phyloP scores from a whole-genome alignment of 805 yeast species.

The Jamesozyma jinghongensis region DNA sequence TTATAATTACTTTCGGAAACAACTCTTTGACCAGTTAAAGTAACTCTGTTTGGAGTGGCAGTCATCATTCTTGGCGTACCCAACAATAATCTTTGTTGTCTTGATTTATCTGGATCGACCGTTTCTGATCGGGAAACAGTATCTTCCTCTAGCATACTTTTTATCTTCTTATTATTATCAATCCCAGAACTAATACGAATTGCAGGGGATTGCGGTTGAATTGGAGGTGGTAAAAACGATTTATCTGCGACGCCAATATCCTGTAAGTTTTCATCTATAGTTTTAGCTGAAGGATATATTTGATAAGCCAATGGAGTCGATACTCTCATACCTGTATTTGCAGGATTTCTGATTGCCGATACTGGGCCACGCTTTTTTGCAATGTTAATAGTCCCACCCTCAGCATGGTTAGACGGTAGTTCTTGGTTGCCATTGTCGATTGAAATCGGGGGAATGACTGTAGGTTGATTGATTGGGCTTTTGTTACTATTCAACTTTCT shows the following conservation, averaged over 20 bases:
- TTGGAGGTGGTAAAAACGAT: constrained; percentile 28
- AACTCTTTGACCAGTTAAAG: constrained; percentile 8
- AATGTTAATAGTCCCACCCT: constrained; percentile 7
- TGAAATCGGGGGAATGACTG: constrained; percentile 2
- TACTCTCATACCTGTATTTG: constrained; percentile 15
- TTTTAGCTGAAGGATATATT: constrained; percentile 19
- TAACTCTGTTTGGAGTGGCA: constrained; percentile 18
- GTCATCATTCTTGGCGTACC: constrained; percentile 23
- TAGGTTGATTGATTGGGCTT: constrained; percentile 4
- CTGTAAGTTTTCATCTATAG: constrained; percentile 13
- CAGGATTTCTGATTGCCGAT: constrained; percentile 2
- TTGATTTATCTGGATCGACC: constrained; percentile 28
- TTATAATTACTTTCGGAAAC: constrained; percentile 10
- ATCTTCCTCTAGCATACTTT: constrained; percentile 21
- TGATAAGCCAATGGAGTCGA: constrained; percentile 33
- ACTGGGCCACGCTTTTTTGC: constrained; percentile 8
- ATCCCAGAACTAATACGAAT: constrained; percentile 27
- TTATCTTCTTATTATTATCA: constrained; percentile 22
- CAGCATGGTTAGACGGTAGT: neutral
- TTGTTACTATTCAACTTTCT: constrained; percentile 13
- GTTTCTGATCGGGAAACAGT: constrained; percentile 29
- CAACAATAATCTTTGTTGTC: constrained; percentile 21
- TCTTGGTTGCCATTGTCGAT: too few relatives aligned
- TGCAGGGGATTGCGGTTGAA: constrained; percentile 28
- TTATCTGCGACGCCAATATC: constrained; percentile 15